Conservation (phyloP, 352 stramenopile species). For the Globisporangium okanoganense region DNA sequence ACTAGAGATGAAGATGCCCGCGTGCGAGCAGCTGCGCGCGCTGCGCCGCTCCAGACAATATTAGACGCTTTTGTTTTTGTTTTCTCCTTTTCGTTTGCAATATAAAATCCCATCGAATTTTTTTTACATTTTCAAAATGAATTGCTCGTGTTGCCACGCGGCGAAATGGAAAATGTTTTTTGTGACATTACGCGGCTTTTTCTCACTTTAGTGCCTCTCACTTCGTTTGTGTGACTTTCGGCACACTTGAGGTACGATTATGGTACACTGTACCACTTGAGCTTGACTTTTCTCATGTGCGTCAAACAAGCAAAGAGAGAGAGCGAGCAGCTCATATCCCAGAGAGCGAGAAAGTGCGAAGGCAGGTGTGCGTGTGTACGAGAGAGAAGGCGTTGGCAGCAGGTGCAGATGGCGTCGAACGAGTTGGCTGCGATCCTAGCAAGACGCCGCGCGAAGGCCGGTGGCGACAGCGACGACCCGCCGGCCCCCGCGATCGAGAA, state of each 20-base stretch:
- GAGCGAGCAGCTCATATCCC: neutral
- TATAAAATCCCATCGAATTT: slow-evolving; percentile 1
- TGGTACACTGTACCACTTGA: neutral
- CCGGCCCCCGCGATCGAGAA: slow-evolving; percentile 26
- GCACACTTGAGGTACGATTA: neutral
- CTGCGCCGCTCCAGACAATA: slow-evolving; percentile 63
- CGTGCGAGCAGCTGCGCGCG: slow-evolving; percentile 73
- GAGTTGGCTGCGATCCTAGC: slow-evolving; percentile 82
- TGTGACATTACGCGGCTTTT: neutral
- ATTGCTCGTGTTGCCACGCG: neutral
- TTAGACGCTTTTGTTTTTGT: slow-evolving; percentile 15
- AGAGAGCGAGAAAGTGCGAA: neutral
- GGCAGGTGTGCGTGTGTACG: neutral
- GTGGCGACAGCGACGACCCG: slow-evolving; percentile 28
- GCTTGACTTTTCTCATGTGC: neutral
- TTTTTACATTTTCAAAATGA: neutral
- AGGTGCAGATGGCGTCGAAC: slow-evolving; percentile 59
- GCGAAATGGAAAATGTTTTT: neutral
- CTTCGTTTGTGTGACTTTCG: neutral
- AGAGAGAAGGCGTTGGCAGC: neutral
- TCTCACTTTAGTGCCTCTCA: neutral
- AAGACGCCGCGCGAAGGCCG: slow-evolving; percentile 65
- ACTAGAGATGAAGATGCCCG: slow-evolving; percentile 80
- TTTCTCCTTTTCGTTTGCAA: neutral
- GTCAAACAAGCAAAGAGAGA: neutral